phyloP scores from a whole-genome alignment of 306 rosid species.

The Cotoneaster glaucophyllus region DNA sequence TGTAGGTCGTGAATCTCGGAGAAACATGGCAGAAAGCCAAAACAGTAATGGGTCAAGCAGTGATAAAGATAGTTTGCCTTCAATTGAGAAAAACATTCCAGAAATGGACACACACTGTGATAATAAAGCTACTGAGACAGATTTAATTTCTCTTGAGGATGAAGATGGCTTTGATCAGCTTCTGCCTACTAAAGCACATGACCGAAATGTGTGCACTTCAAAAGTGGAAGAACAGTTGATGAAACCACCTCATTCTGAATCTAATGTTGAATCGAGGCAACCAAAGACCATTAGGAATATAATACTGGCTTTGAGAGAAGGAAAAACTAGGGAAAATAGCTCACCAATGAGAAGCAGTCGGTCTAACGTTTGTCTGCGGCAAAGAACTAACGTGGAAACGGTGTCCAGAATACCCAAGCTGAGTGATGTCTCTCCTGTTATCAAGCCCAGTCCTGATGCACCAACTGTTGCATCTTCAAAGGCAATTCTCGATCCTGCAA shows the following conservation, averaged over 20 bases:
- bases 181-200: slow-evolving; percentile 36
- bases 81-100: slow-evolving; percentile 56
- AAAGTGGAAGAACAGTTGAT: slow-evolving; percentile 36
- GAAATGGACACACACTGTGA: slow-evolving; percentile 26
- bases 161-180: slow-evolving; percentile 54
- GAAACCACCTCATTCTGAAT: slow-evolving; percentile 43
- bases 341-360: slow-evolving; percentile 82
- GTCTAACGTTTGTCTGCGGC: slow-evolving; percentile 47
- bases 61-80: slow-evolving; percentile 76
- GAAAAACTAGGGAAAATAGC: slow-evolving; percentile 62
- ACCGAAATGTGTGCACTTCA: slow-evolving; percentile 26
- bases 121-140: slow-evolving; percentile 49
- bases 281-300: slow-evolving; percentile 78
- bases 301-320: slow-evolving; percentile 85
- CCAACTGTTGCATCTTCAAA: slow-evolving; percentile 37
- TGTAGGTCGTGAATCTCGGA: slow-evolving; percentile 36
- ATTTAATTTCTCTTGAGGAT: slow-evolving; percentile 52
- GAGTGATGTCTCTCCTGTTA: slow-evolving; percentile 38
- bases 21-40: slow-evolving; percentile 85
- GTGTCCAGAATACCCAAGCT: slow-evolving; percentile 66
- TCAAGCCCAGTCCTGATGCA: slow-evolving; percentile 54
- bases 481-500: slow-evolving; percentile 52
- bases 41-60: slow-evolving; percentile 77
- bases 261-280: slow-evolving; percentile 52
- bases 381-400: slow-evolving; percentile 43